These are phyloP conservation scores for Pseudogymnoascus sp. DNA, from an alignment of 2,329 filamentous ascomycete species.

Conservation along the genomic window DNA sequence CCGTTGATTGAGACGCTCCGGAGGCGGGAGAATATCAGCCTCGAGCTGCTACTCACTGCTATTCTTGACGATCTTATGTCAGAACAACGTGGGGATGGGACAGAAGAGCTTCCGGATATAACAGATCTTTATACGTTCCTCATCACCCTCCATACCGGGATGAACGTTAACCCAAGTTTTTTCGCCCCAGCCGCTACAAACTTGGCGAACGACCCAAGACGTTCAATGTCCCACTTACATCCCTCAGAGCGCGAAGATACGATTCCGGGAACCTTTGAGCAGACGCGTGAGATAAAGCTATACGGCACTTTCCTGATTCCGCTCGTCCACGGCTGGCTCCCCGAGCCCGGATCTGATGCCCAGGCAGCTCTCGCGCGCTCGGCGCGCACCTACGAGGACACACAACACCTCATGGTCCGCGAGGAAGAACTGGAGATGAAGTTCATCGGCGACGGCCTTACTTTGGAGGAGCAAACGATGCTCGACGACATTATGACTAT, in stretches of 20 bases:
- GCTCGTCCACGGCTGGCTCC: conserved; percentile 88
- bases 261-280: conserved; percentile 69
- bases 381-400: conserved; percentile 82
- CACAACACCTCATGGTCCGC: conserved; percentile 77
- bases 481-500: conserved; percentile 80
- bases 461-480: conserved; percentile 63
- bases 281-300: conserved; percentile 79
- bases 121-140: conserved; percentile 82
- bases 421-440: conserved; percentile 85
- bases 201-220: conserved; percentile 30
- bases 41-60: conserved; percentile 76
- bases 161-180: conserved; percentile 95
- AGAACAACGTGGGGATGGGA: conserved; percentile 52
- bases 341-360: conserved; percentile 54
- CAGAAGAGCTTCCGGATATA: conserved; percentile 68
- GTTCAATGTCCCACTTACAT: conserved; percentile 43
- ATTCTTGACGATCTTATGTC: conserved; percentile 92
- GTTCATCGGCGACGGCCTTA: conserved; percentile 53
- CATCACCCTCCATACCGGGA: conserved; percentile 81
- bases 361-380: conserved; percentile 63
- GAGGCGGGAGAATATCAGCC: conserved; percentile 76
- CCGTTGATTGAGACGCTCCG: conserved; percentile 69
- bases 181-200: conserved; percentile 44
- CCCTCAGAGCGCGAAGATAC: conserved; percentile 39
- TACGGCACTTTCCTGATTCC: conserved; percentile 86